Base-by-base conservation (phyloP, 495 filamentous ascomycete species). In the Usnea hakonensis region DNA sequence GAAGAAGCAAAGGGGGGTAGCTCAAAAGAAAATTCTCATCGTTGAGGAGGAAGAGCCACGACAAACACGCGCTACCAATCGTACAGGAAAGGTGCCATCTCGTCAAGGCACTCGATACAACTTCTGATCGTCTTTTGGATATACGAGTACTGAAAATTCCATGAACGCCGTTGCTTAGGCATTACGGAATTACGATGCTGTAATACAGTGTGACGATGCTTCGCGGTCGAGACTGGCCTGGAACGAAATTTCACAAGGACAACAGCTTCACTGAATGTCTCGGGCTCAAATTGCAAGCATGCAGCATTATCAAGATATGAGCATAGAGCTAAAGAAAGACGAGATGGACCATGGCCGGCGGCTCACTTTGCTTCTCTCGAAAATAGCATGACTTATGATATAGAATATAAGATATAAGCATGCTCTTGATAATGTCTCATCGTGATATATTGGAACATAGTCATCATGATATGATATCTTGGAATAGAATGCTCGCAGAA, bases 51-150 rank as follows among this genome's bases (percentile, higher is more conserved):
- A 72, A 46, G 73, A 75, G 57, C 62, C 69, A 9, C 61, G 63
- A 16, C 73, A 73, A 30, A 68, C 72, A 36, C 80, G 80, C 63
- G 77, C 73, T 13, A 76, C 74, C 10, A 78, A 76, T 55, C 70
- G 73, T 21, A 79, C 80, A 65, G 79, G 76, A 38, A 83, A 80
- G 65, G 70, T 76, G 14, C 63, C 78, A 41, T 75, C 74, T 6
- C 73, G 81, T 48, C 79, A 80, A 65, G 78, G 78, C 21, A 72
- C 74, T 10, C 77, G 80, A 48, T 79, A 79, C 65, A 72, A 71
- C 21, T 77, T 76, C 58, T 77, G 64, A 67, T 14, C 26, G 23
- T 19, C 11, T 19, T 26, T 9, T 55, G 26, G 28, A 55, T n/a
- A 46, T 9, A 46, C 23, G 13, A 30, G 46, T 17, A 28, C 13